phyloP scores from a whole-genome alignment of 2,329 filamentous ascomycete genomes.

The Fusarium anthophilum region DNA sequence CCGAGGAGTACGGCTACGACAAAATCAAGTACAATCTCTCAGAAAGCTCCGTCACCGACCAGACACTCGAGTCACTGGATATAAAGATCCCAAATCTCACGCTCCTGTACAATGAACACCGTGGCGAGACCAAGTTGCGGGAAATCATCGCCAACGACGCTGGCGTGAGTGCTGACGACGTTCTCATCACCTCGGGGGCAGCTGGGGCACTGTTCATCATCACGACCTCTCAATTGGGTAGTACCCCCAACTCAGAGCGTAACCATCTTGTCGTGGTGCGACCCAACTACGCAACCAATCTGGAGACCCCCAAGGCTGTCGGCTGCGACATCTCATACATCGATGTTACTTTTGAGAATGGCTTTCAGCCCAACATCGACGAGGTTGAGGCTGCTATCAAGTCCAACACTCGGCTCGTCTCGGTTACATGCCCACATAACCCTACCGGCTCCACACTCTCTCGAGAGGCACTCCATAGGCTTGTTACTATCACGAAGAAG shows the following conservation, averaged over 20 bases:
- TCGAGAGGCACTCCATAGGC: neutral
- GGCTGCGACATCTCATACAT: neutral
- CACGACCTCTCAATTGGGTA: neutral
- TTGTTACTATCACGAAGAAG: neutral
- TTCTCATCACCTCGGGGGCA: neutral
- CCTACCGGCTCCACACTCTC: neutral
- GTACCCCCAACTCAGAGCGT: neutral
- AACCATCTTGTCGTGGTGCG: neutral
- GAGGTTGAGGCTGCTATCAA: neutral
- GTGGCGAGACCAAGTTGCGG: neutral
- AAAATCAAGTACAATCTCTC: slow-evolving; percentile 1
- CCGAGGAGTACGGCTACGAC: neutral
- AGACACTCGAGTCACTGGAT: neutral
- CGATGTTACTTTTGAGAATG: neutral
- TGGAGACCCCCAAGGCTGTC: neutral
- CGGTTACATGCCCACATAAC: neutral
- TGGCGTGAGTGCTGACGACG: neutral
- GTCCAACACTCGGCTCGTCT: neutral
- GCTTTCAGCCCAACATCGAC: neutral
- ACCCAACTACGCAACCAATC: neutral
- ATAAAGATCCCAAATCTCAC: neutral
- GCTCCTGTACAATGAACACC: neutral
- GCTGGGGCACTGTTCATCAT: neutral
- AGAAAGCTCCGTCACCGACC: neutral
- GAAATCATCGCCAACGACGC: neutral